These are phyloP conservation scores for Pseudogymnoascus destructans DNA, from an alignment of 2,329 filamentous ascomycete genomes.

Conservation along the genomic window DNA sequence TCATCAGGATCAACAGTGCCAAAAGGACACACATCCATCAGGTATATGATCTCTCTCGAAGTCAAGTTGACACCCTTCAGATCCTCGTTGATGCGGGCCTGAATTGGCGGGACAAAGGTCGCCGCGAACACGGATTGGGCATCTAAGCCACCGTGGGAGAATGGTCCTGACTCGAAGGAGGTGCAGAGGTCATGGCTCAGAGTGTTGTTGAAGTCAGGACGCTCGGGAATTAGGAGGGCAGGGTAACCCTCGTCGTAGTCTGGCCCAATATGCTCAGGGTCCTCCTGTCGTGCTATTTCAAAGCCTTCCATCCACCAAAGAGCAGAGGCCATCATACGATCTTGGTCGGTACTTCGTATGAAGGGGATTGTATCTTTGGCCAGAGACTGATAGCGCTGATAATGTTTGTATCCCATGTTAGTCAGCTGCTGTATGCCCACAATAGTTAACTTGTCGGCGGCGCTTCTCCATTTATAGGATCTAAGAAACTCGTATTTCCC, in stretches of 20 bases:
- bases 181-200: conserved; percentile 62
- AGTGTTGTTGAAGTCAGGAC: conserved; percentile 59
- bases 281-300: conserved; percentile 34
- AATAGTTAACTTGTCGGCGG: conserved; percentile 52
- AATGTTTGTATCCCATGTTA: conserved; percentile 66
- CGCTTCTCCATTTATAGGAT: conserved; percentile 58
- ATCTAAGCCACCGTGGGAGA: conserved; percentile 34
- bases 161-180: conserved; percentile 50
- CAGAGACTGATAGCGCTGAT: conserved; percentile 55
- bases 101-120: conserved; percentile 54
- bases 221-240: conserved; percentile 60
- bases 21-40: conserved; percentile 89
- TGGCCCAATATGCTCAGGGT: conserved; percentile 27
- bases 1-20: conserved; percentile 52
- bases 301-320: conserved; percentile 65
- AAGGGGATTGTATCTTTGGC: conserved; percentile 49
- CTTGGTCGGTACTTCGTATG: conserved; percentile 55
- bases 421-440: conserved; percentile 60
- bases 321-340: conserved; percentile 62
- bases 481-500: conserved; percentile 56
- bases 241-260: conserved; percentile 35
- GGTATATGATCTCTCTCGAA: conserved; percentile 45
- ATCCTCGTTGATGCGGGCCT: conserved; percentile 53
- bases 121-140: conserved; percentile 46
- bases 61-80: conserved; percentile 56